Conservation (phyloP, 371 early-diverging fungal species). For the Pancytospora philotis region DNA sequence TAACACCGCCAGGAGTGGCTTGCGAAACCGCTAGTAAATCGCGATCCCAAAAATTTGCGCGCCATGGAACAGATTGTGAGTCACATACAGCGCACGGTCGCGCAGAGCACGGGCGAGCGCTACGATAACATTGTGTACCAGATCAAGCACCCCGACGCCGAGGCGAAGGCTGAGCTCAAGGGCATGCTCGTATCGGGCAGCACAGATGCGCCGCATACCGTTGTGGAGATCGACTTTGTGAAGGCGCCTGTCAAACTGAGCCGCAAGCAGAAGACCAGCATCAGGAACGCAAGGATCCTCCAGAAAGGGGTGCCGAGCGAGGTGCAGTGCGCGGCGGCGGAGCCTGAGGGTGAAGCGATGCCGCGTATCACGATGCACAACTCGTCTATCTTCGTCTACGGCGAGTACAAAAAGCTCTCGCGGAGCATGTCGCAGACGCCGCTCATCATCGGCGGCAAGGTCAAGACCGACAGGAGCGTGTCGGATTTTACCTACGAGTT, state of each 20-base stretch:
- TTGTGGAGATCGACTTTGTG: constrained; percentile 3
- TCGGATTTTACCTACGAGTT: constrained; percentile 65
- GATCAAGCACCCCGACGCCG: neutral
- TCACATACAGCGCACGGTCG: neutral
- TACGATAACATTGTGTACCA: constrained; percentile 11
- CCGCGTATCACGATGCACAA: constrained; percentile 18
- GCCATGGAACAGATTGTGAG: neutral
- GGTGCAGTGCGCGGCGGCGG: neutral
- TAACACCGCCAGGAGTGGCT: no score
- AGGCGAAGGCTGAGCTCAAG: constrained; percentile 1
- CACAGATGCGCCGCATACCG: neutral
- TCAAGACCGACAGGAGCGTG: constrained; percentile 67
- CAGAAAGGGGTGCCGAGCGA: neutral
- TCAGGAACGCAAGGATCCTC: neutral
- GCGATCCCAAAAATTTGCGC: no score
- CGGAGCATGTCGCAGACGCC: constrained; percentile 76
- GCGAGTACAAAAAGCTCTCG: constrained; percentile 70
- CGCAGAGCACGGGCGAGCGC: neutral
- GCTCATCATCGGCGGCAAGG: constrained; percentile 66
- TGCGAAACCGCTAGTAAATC: no score
- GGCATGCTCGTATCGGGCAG: neutral
- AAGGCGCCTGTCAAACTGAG: neutral
- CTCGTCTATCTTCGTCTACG: constrained; percentile 37
- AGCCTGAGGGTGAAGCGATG: neutral
- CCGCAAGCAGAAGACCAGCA: neutral